Percentiles rank a stretch among this genome's conserved stretches.
Conservation (phyloP, 306 rosid genomes). For the Casuarina equisetifolia region DNA sequence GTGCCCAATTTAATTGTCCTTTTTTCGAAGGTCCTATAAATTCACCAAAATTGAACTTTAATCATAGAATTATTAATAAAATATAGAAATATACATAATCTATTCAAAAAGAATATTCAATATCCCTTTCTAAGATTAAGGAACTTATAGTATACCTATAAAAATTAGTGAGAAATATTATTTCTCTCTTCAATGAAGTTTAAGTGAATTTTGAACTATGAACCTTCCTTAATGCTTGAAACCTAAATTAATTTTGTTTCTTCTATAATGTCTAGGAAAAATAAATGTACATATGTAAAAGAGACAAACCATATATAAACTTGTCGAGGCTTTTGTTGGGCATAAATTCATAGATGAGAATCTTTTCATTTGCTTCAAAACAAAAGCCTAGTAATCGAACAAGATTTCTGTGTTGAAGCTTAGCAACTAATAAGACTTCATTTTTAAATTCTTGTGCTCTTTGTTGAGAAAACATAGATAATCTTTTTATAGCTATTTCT, state of each 20-base stretch:
- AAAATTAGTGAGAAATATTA: no score
- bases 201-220: no score
- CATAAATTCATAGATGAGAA: constrained; percentile 37
- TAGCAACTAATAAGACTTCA: constrained; percentile 29
- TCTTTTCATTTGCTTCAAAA: constrained; percentile 32
- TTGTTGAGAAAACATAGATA: constrained; percentile 27
- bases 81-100: neutral
- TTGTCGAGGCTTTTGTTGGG: constrained; percentile 34
- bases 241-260: no score
- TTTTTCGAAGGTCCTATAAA: constrained; percentile 23
- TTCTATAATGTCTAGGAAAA: neutral
- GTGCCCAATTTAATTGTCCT: constrained; percentile 35
- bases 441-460: constrained; percentile 33
- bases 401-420: constrained; percentile 39
- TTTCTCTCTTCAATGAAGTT: no score
- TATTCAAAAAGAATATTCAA: neutral
- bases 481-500: constrained; percentile 30
- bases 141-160: no score
- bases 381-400: constrained; percentile 34
- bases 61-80: neutral
- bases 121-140: neutral
- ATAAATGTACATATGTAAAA: neutral
- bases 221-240: no score
- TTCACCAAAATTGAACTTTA: neutral
- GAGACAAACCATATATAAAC: neutral